phyloP scores from a whole-genome alignment of 2,329 filamentous ascomycete genomes.

The Fusarium torulosum region DNA sequence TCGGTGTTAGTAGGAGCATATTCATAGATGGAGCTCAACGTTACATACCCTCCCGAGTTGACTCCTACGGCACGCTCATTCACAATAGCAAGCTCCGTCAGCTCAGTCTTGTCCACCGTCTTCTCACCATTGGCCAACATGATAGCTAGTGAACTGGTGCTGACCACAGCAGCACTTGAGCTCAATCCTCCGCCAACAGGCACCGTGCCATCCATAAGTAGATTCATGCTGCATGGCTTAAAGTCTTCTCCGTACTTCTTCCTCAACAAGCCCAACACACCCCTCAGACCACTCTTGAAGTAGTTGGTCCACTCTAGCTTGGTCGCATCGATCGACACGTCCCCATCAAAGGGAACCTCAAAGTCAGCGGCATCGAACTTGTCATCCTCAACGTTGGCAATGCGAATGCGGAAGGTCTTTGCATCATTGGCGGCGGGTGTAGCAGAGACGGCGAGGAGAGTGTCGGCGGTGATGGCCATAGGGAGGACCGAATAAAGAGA shows the following conservation, averaged over 20 bases:
- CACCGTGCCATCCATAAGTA: conserved; percentile 91
- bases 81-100: conserved; percentile 93
- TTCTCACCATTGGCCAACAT: conserved; percentile 86
- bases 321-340: conserved; percentile 84
- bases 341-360: conserved; percentile 70
- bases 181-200: conserved; percentile 92
- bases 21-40: neutral
- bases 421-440: conserved; percentile 62
- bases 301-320: conserved; percentile 98
- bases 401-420: conserved; percentile 75
- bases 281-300: conserved; percentile 91
- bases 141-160: conserved; percentile 87
- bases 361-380: conserved; percentile 85
- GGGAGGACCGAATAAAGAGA: conserved; percentile 95
- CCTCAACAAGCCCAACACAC: conserved; percentile 82
- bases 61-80: conserved; percentile 95
- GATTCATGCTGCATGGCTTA: conserved; percentile 79
- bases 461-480: conserved; percentile 94
- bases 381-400: conserved; percentile 81
- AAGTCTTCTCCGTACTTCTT: conserved; percentile 73
- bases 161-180: conserved; percentile 94
- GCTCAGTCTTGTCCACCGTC: conserved; percentile 86
- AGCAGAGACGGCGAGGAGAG: conserved; percentile 82
- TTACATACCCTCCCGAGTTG: conserved; percentile 87
- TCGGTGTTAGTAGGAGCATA: conserved; percentile 29